phyloP scores from a whole-genome alignment of 176 grass and related monocot genomes.

The Panicum miliaceum region DNA sequence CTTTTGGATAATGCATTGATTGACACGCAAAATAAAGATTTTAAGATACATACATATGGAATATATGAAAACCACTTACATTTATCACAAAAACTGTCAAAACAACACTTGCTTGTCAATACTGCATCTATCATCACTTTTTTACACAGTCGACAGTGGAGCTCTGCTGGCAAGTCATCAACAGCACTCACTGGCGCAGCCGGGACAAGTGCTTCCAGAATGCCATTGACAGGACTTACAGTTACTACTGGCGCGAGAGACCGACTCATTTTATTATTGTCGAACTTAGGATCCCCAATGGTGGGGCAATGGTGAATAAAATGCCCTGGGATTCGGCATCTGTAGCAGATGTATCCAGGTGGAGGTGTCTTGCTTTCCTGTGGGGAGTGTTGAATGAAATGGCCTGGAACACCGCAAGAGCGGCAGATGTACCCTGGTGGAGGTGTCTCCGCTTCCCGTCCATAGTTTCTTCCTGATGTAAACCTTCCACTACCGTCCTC shows the following conservation, averaged over 20 bases:
- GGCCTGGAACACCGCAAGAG: conserved; percentile 64
- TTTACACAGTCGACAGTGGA: conserved; percentile 56
- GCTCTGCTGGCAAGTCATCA: conserved; percentile 60
- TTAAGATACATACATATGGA: conserved; percentile 20
- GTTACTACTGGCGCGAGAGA: conserved; percentile 39
- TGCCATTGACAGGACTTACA: conserved; percentile 42
- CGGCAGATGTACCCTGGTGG: conserved; percentile 62
- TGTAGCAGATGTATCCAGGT: conserved; percentile 65
- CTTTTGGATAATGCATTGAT: background rate
- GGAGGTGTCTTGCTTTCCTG: conserved; percentile 51
- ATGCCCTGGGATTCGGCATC: conserved; percentile 66
- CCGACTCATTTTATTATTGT: conserved; percentile 41
- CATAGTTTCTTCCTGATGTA: conserved; percentile 19
- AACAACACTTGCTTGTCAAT: conserved; percentile 65
- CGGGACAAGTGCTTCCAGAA: conserved; percentile 37
- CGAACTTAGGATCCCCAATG: conserved; percentile 54
- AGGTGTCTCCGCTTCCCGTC: conserved; percentile 47
- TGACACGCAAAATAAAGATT: background rate
- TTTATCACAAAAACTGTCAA: conserved; percentile 73
- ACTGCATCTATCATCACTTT: conserved; percentile 59
- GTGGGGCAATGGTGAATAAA: conserved; percentile 73
- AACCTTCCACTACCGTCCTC: conserved; percentile 40
- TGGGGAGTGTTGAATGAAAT: conserved; percentile 73
- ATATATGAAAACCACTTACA: conserved; percentile 49
- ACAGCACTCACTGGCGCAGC: conserved; percentile 32